Percentiles rank a stretch among this genome's conserved stretches.
Conservation (phyloP, 768 basidiomycete genomes). For the Boletellus emodensis region DNA sequence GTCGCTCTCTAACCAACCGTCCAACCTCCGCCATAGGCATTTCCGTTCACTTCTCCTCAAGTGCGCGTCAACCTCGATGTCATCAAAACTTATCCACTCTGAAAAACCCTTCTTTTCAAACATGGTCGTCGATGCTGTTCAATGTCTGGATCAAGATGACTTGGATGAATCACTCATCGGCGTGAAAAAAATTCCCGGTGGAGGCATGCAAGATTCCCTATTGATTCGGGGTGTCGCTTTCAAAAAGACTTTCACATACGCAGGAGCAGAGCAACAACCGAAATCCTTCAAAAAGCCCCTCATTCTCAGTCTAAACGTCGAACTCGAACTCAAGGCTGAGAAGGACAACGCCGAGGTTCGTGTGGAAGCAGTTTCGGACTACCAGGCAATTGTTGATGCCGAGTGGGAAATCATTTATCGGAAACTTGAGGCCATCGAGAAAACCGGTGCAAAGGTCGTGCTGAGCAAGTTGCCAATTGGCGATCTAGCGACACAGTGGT, state of each 20-base stretch:
- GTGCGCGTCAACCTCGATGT: slow-evolving; percentile 99
- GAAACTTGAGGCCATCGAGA: slow-evolving; percentile 92
- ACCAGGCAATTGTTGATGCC: slow-evolving; percentile 98
- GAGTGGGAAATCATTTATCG: slow-evolving; percentile 99
- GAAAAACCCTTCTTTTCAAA: slow-evolving; percentile 98
- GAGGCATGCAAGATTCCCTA: slow-evolving; percentile 94
- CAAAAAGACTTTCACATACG: slow-evolving; percentile 99
- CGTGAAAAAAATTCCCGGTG: slow-evolving; percentile 96
- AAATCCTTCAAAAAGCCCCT: slow-evolving; percentile 87
- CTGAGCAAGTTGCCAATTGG: slow-evolving; percentile 98
- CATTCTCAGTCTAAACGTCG: slow-evolving; percentile 93
- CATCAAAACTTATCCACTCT: slow-evolving; percentile 97
- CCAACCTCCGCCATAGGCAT: slow-evolving; percentile 45
- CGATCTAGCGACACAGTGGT: slow-evolving; percentile 98
- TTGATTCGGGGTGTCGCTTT: slow-evolving; percentile 91
- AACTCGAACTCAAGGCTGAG: slow-evolving; percentile 97
- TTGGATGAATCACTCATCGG: slow-evolving; percentile 96
- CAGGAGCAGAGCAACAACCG: slow-evolving; percentile 98
- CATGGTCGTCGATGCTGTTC: slow-evolving; percentile 98
- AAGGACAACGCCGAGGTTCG: slow-evolving; percentile 99
- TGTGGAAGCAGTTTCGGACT: slow-evolving; percentile 94
- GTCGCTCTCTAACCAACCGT: background rate
- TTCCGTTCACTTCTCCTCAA: slow-evolving; percentile 94
- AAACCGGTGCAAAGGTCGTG: slow-evolving; percentile 95
- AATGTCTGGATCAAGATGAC: slow-evolving; percentile 87